Evolutionary conservation across 768 basidiomycete genomes (phyloP).

Genomic region (Imleria badia): DNA sequence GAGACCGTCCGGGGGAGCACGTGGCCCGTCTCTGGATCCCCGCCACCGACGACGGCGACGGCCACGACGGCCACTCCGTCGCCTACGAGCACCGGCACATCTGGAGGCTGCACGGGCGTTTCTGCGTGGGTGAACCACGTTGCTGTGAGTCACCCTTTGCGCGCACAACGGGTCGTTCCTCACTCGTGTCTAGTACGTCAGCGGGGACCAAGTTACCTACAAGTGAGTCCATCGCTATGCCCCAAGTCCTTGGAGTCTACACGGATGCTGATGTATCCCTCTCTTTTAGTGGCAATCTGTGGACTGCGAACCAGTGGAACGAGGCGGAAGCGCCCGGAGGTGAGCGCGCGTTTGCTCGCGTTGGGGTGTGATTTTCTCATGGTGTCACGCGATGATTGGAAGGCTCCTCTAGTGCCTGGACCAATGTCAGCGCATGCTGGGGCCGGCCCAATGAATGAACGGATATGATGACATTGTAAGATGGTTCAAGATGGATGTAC

Average conservation of each 20-base stretch:
- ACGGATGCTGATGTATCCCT: no score
- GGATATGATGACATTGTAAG: no score
- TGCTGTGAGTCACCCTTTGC: slow-evolving; percentile 32
- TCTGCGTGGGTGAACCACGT: slow-evolving; percentile 41
- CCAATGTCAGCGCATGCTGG: slow-evolving; percentile 38
- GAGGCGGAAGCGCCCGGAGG: slow-evolving; percentile 37
- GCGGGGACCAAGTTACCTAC: slow-evolving; percentile 42
- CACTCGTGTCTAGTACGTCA: slow-evolving; percentile 36
- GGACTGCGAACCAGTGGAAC: slow-evolving; percentile 51
- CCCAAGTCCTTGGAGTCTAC: slow-evolving; percentile 6
- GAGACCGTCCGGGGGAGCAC: slow-evolving; percentile 37
- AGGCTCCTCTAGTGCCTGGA: slow-evolving; percentile 57
- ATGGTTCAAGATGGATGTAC: no score
- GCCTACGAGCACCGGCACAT: slow-evolving; percentile 20
- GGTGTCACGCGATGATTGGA: background rate
- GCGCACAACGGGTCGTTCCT: background rate
- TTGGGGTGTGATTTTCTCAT: background rate
- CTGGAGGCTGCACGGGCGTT: slow-evolving; percentile 41
- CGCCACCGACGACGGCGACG: background rate
- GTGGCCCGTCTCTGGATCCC: slow-evolving; percentile 30
- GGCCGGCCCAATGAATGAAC: no score
- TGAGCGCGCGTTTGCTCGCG: background rate
- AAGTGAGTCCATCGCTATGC: slow-evolving; percentile 32
- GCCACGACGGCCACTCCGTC: slow-evolving; percentile 9
- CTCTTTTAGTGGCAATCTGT: slow-evolving; percentile 41